Conservation (phyloP, 345 rosid genomes). For the Bruguiera gymnorhiza region DNA sequence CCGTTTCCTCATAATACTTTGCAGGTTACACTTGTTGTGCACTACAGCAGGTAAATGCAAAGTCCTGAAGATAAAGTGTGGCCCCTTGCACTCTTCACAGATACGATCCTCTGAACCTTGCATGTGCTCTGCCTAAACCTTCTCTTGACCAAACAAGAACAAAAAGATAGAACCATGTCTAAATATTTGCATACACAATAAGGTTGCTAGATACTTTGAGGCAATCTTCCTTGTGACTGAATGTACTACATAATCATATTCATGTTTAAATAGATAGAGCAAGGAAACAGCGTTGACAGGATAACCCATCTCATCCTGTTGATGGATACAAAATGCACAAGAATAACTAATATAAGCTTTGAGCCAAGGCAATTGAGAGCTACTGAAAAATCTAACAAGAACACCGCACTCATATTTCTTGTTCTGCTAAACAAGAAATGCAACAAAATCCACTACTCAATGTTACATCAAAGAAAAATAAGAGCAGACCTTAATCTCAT, state of each 20-base stretch:
- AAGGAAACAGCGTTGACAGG: background rate
- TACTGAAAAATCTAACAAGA: no score
- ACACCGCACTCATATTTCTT: background rate
- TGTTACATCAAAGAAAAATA: slow-evolving; percentile 1
- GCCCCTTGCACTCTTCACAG: background rate
- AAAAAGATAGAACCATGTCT: background rate
- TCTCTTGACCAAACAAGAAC: background rate
- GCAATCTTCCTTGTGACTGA: no score
- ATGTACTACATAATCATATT: no score
- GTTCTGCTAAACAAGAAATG: background rate
- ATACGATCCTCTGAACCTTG: background rate
- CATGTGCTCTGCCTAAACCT: background rate
- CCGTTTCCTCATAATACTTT: background rate
- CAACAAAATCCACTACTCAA: background rate
- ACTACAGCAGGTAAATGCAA: background rate
- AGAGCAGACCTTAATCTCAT: slow-evolving; percentile 63
- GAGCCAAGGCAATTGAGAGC: no score
- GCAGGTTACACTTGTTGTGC: background rate
- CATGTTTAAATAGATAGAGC: background rate
- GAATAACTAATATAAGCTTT: background rate
- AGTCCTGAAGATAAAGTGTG: background rate
- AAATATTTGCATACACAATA: no score
- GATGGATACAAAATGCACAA: background rate
- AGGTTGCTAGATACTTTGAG: no score
- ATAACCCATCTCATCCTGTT: background rate